Conservation (phyloP, 306 rosid species). For the Pyrus communis region DNA sequence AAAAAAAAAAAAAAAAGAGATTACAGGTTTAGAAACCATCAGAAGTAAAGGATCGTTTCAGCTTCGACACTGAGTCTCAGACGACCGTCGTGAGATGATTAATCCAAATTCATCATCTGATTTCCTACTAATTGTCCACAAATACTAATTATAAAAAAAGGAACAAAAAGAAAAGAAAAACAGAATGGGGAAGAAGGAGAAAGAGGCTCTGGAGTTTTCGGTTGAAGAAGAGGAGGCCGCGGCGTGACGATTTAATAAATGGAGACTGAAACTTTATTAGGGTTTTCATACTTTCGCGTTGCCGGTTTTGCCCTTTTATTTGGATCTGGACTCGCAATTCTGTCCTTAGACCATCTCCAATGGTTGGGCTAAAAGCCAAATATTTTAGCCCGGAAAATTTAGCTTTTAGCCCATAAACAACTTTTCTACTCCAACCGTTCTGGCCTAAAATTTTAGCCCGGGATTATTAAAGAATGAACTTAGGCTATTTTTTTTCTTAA, state of each 20-base stretch:
- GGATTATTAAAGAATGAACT: no score
- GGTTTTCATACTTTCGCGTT: background rate
- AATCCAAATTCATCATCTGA: constrained; percentile 45
- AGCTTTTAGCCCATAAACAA: no score
- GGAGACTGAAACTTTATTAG: background rate
- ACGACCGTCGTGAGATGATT: constrained; percentile 58
- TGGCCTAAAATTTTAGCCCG: no score
- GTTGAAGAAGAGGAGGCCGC: no score
- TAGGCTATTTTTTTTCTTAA: no score
- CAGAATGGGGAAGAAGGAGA: no score
- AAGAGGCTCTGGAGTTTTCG: background rate
- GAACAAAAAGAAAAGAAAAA: fast-evolving
- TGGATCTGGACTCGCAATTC: background rate
- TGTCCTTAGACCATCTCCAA: no score
- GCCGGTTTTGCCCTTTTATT: background rate
- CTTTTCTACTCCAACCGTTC: no score
- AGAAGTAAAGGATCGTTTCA: constrained; percentile 43
- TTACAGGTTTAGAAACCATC: constrained; percentile 4
- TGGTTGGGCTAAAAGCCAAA: no score
- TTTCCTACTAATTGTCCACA: background rate
- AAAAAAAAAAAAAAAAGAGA: background rate
- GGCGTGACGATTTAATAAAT: background rate
- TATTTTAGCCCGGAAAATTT: no score
- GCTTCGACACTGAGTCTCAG: constrained; percentile 33
- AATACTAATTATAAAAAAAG: background rate